phyloP scores from a whole-genome alignment of 73 alveolate genomes.

The Loxodes magnus region DNA sequence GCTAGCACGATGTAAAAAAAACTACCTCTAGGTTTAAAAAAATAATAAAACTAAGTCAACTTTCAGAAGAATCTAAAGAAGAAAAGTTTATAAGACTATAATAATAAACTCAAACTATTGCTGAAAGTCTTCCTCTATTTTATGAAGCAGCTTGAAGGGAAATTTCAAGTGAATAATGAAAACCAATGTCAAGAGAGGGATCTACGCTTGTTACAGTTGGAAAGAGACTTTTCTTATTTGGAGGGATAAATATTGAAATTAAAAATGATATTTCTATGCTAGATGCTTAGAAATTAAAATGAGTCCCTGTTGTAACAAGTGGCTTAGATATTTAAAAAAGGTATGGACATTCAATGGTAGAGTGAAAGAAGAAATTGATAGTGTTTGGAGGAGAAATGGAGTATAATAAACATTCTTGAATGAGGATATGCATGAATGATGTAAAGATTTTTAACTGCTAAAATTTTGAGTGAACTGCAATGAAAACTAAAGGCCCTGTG shows the following conservation, averaged over 20 bases:
- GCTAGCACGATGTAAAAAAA: no score
- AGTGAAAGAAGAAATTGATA: neutral
- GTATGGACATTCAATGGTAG: constrained; percentile 10
- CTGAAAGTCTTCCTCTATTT: no score
- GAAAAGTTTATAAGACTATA: no score
- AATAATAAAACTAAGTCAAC: no score
- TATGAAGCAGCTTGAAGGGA: no score
- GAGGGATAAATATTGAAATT: constrained; percentile 5
- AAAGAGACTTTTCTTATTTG: constrained; percentile 1
- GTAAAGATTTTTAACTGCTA: neutral
- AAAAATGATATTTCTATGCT: constrained; percentile 1
- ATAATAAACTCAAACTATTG: no score
- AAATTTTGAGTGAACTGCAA: neutral
- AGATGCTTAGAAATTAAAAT: neutral
- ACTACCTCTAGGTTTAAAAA: no score
- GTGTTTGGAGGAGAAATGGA: constrained; percentile 14
- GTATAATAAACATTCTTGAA: neutral
- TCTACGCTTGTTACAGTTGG: neutral
- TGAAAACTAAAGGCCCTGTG: constrained; percentile 10
- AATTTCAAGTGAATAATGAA: no score
- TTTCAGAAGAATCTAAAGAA: no score
- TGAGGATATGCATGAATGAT: constrained; percentile 7
- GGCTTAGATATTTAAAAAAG: constrained; percentile 1
- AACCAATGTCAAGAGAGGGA: constrained; percentile 5
- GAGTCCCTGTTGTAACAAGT: neutral